These are phyloP conservation scores for Raffaelea albimanens DNA, from an alignment of 2,329 filamentous ascomycete species.

Conservation along the genomic window DNA sequence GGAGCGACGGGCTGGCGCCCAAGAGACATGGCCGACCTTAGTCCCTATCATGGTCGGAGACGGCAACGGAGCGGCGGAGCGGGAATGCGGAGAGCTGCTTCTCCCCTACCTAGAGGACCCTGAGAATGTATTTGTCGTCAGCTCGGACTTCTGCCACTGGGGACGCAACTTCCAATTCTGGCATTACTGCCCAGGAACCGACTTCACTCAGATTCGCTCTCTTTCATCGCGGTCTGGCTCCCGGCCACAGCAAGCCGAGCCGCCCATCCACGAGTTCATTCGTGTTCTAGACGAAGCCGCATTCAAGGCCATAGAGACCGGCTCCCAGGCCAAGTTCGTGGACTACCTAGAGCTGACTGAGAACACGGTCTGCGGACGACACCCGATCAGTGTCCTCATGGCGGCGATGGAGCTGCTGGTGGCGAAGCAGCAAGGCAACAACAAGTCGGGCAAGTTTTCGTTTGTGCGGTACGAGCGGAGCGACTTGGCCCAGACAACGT, in stretches of 20 bases:
- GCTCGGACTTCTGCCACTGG: slow-evolving; percentile 98
- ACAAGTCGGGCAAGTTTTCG: slow-evolving; percentile 41
- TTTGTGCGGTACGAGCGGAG: slow-evolving; percentile 86
- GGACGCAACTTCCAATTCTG: slow-evolving; percentile 75
- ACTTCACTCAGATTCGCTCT: slow-evolving; percentile 28
- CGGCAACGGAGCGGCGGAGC: slow-evolving; percentile 57
- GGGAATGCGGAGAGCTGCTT: slow-evolving; percentile 58
- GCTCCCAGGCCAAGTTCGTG: slow-evolving; percentile 61
- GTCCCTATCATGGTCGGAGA: slow-evolving; percentile 81
- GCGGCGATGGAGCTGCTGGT: slow-evolving; percentile 65
- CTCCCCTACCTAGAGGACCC: slow-evolving; percentile 69
- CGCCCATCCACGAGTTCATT: slow-evolving; percentile 75
- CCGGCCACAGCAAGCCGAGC: slow-evolving; percentile 27
- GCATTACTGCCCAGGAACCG: slow-evolving; percentile 54
- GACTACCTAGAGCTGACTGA: slow-evolving; percentile 59
- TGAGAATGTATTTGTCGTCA: slow-evolving; percentile 74
- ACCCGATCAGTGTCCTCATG: slow-evolving; percentile 91
- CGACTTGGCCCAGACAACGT: slow-evolving; percentile 55
- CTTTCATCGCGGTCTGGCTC: slow-evolving; percentile 19
- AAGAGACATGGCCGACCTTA: slow-evolving; percentile 54
- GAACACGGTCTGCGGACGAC: slow-evolving; percentile 90
- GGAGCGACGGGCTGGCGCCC: slow-evolving; percentile 33
- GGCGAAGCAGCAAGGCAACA: slow-evolving; percentile 16
- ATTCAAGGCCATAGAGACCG: slow-evolving; percentile 76
- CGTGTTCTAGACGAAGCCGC: slow-evolving; percentile 67